Percentiles rank a stretch among this genome's conserved stretches.
Evolutionary conservation across 2,329 filamentous ascomycete species (phyloP).

Genomic region (Xylaria sp.): DNA sequence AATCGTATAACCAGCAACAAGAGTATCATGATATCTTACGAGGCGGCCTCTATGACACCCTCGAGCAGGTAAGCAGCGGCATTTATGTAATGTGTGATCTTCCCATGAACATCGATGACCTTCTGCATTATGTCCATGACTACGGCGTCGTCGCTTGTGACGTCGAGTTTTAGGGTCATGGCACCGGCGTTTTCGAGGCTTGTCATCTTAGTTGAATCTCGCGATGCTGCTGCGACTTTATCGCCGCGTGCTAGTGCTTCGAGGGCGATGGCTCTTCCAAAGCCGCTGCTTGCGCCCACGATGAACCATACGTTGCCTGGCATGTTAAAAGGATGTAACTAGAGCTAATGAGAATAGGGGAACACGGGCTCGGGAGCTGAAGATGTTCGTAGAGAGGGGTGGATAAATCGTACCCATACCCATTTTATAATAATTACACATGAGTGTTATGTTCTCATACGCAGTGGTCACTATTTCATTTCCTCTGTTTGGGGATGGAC

Average conservation of each 20-base stretch:
- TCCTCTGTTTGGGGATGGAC: too few relatives aligned
- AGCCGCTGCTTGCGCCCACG: slow-evolving; percentile 12
- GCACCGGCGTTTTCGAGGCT: neutral
- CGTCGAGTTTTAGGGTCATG: slow-evolving; percentile 1
- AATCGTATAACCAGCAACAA: neutral
- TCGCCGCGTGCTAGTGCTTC: slow-evolving; percentile 5
- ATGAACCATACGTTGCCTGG: slow-evolving; percentile 15
- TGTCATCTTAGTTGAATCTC: slow-evolving; percentile 2
- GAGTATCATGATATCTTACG: neutral
- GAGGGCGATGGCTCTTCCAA: slow-evolving; percentile 15
- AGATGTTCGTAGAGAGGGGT: neutral
- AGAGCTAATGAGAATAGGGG: neutral
- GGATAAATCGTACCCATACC: neutral
- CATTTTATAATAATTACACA: neutral
- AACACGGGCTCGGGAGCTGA: neutral
- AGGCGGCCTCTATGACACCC: slow-evolving; percentile 12
- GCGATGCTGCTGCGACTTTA: slow-evolving; percentile 16
- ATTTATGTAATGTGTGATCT: slow-evolving; percentile 16
- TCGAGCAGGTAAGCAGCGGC: neutral
- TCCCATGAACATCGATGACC: neutral
- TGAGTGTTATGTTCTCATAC: neutral
- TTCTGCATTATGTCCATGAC: slow-evolving; percentile 11
- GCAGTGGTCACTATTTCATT: neutral
- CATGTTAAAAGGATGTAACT: neutral
- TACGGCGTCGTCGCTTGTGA: neutral